Evolutionary conservation across 352 stramenopile genomes (phyloP).

Genomic region (Phytophthora palmivora): DNA sequence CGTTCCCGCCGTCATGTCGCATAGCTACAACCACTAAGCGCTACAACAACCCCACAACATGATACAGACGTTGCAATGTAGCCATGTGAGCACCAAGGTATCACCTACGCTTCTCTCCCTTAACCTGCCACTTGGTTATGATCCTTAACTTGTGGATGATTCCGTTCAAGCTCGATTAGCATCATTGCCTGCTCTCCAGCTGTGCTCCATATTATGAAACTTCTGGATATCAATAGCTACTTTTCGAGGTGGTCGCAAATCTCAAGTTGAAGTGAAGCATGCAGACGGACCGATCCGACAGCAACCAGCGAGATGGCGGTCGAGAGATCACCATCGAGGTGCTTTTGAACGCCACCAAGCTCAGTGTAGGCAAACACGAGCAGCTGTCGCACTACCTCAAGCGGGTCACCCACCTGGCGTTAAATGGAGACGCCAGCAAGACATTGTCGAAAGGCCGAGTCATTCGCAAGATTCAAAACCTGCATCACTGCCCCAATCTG

Average conservation of each 20-base stretch:
- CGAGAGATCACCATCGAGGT: slow-evolving; percentile 67
- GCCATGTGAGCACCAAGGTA: not conserved
- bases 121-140: not conserved
- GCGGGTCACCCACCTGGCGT: slow-evolving; percentile 72
- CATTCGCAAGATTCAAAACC: slow-evolving; percentile 59
- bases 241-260: slow-evolving; percentile 11
- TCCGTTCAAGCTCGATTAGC: too few relatives aligned
- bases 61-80: not conserved
- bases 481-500: slow-evolving; percentile 70
- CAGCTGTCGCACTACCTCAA: slow-evolving; percentile 74
- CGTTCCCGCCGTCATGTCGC: slow-evolving; percentile 1
- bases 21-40: slow-evolving; percentile 14
- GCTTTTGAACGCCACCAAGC: slow-evolving; percentile 69
- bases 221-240: not conserved
- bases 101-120: not conserved
- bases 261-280: slow-evolving; percentile 27
- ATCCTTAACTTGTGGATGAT: too few relatives aligned
- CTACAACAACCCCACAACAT: slow-evolving; percentile 11
- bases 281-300: slow-evolving; percentile 2
- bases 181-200: too few relatives aligned
- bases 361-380: slow-evolving; percentile 73
- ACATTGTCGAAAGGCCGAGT: slow-evolving; percentile 12
- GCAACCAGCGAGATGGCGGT: slow-evolving; percentile 27
- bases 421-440: slow-evolving; percentile 63
- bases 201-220: not conserved